Base-by-base conservation (phyloP, 2,329 filamentous ascomycete genomes). In the Salinomyces thailandicus region DNA sequence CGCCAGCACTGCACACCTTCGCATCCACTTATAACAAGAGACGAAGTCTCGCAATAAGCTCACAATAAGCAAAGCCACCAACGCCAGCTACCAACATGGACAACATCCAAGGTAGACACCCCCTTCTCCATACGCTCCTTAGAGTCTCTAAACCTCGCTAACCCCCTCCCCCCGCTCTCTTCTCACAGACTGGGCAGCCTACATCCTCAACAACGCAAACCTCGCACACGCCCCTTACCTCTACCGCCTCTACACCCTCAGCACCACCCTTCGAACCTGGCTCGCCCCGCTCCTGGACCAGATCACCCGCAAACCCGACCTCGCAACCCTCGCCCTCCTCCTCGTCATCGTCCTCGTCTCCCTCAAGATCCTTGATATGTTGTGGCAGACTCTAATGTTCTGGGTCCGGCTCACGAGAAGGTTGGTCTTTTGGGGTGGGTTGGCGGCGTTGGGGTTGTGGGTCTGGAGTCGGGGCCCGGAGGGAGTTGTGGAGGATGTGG, bases 341-440 rank as follows among this genome's bases (percentile, higher is more conserved):
- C 61, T 79, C 30, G 48, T 77, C 18, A 62, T 77, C 37, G 59
- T 89, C 35, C 67, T 85, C 54, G 57, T 87, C 38, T 70, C 68
- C 9, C 61, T 79, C 41, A 73, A 75, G 46, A 66, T 91, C 28
- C 62, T 79, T 45, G 72, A 79, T 55, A 80, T 81, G 64, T 64
- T 85, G 13, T 76, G 78, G 43, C 73, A 84, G 42, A 63, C 85
- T 14, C 68, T 93, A 39, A 64, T 85, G 53, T 93, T 79, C 65
- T 85, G 85, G 76, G 73, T 85, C 35, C 66, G 72, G n/a, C 54
- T 93, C 37, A 68, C 69, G 8, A 58, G 84, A 44, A 63, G 72
- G 16, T 47, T 85, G 28, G 57, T 73, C 2, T 75, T 85, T 45
- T 91, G 77, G 75, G 71, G 70, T 1, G 57, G 64, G 2, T 47